Evolutionary conservation across 768 basidiomycete genomes (phyloP), one percentile per base, ranked within the genome.

Genomic region (Tulasnella sp.): DNA sequence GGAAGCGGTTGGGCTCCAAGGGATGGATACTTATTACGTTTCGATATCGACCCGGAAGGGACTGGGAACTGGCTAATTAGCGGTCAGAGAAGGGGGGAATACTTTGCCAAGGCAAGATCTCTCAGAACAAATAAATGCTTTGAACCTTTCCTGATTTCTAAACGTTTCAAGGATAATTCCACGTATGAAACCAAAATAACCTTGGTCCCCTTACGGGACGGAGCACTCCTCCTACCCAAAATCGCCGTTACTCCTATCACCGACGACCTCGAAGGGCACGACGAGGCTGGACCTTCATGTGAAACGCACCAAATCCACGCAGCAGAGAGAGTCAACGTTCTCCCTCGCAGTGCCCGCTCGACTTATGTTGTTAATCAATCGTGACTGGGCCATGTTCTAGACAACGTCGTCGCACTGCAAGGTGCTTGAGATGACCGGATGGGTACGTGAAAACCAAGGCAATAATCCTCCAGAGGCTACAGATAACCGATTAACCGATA

Each of bases 1-100:
- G 87, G 90, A 86, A 80, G 81, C 83, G 69, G 79, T 82, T 37
- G 83, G 7, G 4, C 38, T 3, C 19, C 31, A 7, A 64, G 73
- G 22, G 39, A 39, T 29, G 83, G 82, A 74, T 91, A 90, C 81
- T 80, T 83, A 52, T 86, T 96, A 83, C 87, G 90, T 45, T 98
- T 91, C 80, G 93, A 96, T 78, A 86, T 97, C 12, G 67, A 79
- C 19, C 90, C 93, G 76, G 93, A 94, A 79, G 86, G 89, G 82
- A 87, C 90, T 22, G 89, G 89, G 70, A 92, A 93, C 79, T 98
- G 96, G 96, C 85, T 97, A 3, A 89, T 98, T 11, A 92, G 93
- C 77, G 96, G 96, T 11, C 87, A 87, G 54, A 97, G 96, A 83
- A 89, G 91, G 72, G 96, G 95, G 0, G 91, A 92, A 79, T 96